Evolutionary conservation across 1,139 yeast genomes (phyloP).

Genomic region (Kurtzmaniella quercitrusa): DNA sequence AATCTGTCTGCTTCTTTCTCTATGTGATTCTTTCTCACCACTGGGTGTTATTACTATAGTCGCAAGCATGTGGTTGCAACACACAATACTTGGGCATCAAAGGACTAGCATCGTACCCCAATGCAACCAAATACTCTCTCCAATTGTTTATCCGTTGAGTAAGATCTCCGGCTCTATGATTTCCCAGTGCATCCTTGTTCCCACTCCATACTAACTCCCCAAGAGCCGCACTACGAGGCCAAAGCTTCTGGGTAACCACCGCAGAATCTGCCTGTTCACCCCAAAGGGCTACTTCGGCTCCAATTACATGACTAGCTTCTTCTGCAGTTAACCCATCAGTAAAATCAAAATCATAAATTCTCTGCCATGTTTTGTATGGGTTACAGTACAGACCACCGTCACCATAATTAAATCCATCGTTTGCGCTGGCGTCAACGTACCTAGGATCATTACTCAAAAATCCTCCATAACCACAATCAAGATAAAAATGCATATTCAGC

Average conservation of each 20-base stretch:
- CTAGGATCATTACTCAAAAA: conserved; percentile 37
- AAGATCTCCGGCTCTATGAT: conserved; percentile 26
- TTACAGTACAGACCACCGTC: conserved; percentile 48
- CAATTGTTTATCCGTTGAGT: conserved; percentile 40
- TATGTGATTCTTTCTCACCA: no score
- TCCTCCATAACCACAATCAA: conserved; percentile 48
- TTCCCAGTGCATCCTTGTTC: conserved; percentile 28
- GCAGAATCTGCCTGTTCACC: conserved; percentile 39
- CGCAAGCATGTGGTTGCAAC: conserved; percentile 40
- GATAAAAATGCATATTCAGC: conserved; percentile 30
- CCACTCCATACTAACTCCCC: conserved; percentile 49
- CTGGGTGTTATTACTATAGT: conserved; percentile 10
- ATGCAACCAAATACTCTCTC: conserved; percentile 39
- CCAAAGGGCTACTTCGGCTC: conserved; percentile 47
- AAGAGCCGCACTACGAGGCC: conserved; percentile 49
- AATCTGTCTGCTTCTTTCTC: no score
- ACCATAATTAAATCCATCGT: conserved; percentile 25
- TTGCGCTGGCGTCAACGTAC: conserved; percentile 23
- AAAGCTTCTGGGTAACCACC: conserved; percentile 35
- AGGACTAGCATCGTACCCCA: conserved; percentile 36
- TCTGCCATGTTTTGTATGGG: conserved; percentile 48
- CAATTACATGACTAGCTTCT: conserved; percentile 32
- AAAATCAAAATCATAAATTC: conserved; percentile 40
- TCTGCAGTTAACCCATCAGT: conserved; percentile 28
- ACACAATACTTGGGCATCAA: conserved; percentile 40